Base-by-base conservation (phyloP, 179 eudicot genomes). In the Patellifolia procumbens region DNA sequence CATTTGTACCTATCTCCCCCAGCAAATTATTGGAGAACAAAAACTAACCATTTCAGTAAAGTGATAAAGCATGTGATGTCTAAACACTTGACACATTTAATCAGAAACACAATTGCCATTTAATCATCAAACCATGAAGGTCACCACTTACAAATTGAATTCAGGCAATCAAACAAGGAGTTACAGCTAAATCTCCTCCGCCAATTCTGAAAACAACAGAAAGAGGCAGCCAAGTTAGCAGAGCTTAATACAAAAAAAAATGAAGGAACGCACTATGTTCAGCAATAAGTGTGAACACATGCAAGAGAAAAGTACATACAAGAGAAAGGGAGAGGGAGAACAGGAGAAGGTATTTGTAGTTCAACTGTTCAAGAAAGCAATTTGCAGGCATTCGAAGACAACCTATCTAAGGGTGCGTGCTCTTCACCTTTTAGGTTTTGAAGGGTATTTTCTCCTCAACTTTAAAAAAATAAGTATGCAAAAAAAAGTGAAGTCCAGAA, bases 201-300 rank as follows among this genome's bases (percentile, higher is more conserved):
- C 70, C 70, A 68, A 46, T 56, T 68, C 78, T 79, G 74, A 26
- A 60, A 74, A 43, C 48, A 74, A 60, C 17, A 34, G 16, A 32
- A 31, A 64, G 35, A 43, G 29, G 45, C 6, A 29, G 22, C 9
- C 34, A 34, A 32, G 34, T 62, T 32, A 62, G 42, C 67, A 31
- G 43, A 32, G 2, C 42, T 22, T 5, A 62, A 17, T 5, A 8
- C 19, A 1, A 52, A 52, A 20, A 52, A 52, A 4, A 17, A 17
- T 19, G 19, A n/a, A 19, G 8, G 8, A 53, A 22, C 0, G 8
- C 7, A 22, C 2, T 22, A 24, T 13, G 3, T 55, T 20, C 60
- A 55, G 10, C 60, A 55, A 53, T 53, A n/a, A 53, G 59, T n/a
- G 60, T 55, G 60, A n/a, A 22, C 26, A n/a, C 4, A 28, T 55